Conservation (phyloP, 768 basidiomycete species). For the Leccinum subtestaceum region DNA sequence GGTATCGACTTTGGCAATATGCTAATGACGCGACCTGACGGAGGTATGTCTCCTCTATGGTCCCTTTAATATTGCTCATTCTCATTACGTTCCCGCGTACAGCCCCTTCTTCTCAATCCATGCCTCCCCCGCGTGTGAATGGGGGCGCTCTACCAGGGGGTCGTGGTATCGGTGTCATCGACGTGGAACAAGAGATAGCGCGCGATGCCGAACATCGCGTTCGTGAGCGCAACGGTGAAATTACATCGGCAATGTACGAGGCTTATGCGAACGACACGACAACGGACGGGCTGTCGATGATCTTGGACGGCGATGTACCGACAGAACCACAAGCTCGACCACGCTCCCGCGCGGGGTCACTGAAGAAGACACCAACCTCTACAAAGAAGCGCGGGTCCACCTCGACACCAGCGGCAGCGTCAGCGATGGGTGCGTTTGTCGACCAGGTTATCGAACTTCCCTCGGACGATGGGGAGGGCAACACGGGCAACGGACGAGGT, state of each 20-base stretch:
- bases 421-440: constrained; percentile 13
- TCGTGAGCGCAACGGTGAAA: not conserved
- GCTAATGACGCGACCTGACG: constrained; percentile 26
- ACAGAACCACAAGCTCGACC: not conserved
- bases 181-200: constrained; percentile 22
- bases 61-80: not conserved
- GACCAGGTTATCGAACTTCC: constrained; percentile 26
- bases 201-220: constrained; percentile 15
- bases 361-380: constrained; percentile 10
- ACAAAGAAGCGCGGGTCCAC: not conserved
- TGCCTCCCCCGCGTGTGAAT: not conserved
- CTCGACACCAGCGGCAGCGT: not conserved
- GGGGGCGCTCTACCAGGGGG: constrained; percentile 32
- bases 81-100: not conserved
- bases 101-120: constrained; percentile 10
- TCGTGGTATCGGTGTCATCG: constrained; percentile 24
- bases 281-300: constrained; percentile 1
- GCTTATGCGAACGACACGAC: not conserved
- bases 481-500: not conserved
- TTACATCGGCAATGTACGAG: not conserved
- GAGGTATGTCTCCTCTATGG: constrained; percentile 9
- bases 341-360: constrained; percentile 7
- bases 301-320: not conserved
- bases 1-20: constrained; percentile 61
- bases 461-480: constrained; percentile 14